These are phyloP conservation scores for Penicillium sp. DNA, from an alignment of 2,329 filamentous ascomycete species.

Conservation along the genomic window DNA sequence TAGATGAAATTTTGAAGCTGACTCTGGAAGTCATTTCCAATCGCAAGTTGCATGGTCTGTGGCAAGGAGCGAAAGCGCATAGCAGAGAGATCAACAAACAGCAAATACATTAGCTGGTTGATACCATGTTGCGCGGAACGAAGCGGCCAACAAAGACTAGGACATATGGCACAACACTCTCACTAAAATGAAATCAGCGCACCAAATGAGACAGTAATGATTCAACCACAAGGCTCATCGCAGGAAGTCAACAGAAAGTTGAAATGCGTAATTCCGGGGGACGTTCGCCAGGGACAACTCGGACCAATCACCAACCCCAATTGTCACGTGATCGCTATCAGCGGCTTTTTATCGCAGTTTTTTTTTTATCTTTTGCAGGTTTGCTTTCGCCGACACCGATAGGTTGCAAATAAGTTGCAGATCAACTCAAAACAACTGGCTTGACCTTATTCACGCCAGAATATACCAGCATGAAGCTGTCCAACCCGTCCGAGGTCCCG, in stretches of 20 bases:
- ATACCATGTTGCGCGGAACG: conserved; percentile 11
- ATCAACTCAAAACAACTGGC: conserved; percentile 7
- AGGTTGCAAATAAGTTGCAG: conserved; percentile 5
- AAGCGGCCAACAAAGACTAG: conserved; percentile 7
- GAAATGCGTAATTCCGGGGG: conserved; percentile 28
- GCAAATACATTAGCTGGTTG: conserved; percentile 16
- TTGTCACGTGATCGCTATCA: conserved; percentile 36
- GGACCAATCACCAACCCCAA: conserved; percentile 29
- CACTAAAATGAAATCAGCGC: not conserved
- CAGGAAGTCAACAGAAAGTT: conserved; percentile 12
- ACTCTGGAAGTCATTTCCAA: conserved; percentile 38
- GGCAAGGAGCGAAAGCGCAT: conserved; percentile 18
- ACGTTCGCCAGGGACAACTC: conserved; percentile 33
- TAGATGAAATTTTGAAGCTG: conserved; percentile 24
- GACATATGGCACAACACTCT: conserved; percentile 9
- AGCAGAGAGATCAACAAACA: conserved; percentile 20
- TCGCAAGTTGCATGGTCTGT: conserved; percentile 16
- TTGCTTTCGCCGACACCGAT: conserved; percentile 2
- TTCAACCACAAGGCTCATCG: not conserved
- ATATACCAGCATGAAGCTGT: conserved; percentile 46
- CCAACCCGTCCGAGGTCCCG: conserved; percentile 72
- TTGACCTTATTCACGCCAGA: conserved; percentile 23
- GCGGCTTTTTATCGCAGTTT: conserved; percentile 22
- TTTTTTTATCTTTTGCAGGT: conserved; percentile 25
- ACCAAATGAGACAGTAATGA: not conserved